Evolutionary conservation across 1,139 yeast genomes (phyloP).

Genomic region (Yarrowia galli): DNA sequence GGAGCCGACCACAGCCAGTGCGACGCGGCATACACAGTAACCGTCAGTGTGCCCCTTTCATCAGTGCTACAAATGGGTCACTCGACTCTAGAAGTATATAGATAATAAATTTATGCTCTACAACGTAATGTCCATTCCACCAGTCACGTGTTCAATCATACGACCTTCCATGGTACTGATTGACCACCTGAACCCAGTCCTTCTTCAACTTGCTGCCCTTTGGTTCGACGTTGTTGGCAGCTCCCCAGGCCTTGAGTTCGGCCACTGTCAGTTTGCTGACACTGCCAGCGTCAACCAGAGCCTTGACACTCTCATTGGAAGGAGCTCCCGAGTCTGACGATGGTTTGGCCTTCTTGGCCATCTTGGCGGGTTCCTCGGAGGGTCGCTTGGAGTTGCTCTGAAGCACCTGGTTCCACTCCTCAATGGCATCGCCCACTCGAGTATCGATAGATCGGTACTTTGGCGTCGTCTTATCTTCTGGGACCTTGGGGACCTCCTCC

Average conservation of each 20-base stretch:
- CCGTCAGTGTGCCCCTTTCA: no score
- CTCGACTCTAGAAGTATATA: not conserved
- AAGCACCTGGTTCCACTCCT: slow-evolving; percentile 41
- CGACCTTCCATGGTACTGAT: not conserved
- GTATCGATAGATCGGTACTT: slow-evolving; percentile 50
- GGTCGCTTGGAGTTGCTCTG: not conserved
- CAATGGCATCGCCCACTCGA: slow-evolving; percentile 43
- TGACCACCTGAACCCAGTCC: slow-evolving; percentile 5
- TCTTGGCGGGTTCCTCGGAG: not conserved
- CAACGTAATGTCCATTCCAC: no score
- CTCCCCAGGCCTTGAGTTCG: slow-evolving; percentile 33
- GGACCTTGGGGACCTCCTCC: slow-evolving; percentile 57
- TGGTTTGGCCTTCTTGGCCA: slow-evolving; percentile 5
- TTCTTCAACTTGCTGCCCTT: slow-evolving; percentile 21
- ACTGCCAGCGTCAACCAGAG: not conserved
- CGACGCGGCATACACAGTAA: no score
- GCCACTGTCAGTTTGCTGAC: slow-evolving; percentile 8
- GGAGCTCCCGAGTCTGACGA: not conserved
- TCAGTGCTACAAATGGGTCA: no score
- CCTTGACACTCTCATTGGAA: slow-evolving; percentile 3
- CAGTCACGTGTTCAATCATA: not conserved
- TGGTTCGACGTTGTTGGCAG: slow-evolving; percentile 13
- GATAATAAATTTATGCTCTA: not conserved
- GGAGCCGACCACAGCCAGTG: no score
- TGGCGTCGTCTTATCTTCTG: slow-evolving; percentile 49